Percentiles rank a stretch among this genome's conserved stretches.
Evolutionary conservation across 805 yeast genomes (phyloP).

Genomic region (Candida krabiensis): DNA sequence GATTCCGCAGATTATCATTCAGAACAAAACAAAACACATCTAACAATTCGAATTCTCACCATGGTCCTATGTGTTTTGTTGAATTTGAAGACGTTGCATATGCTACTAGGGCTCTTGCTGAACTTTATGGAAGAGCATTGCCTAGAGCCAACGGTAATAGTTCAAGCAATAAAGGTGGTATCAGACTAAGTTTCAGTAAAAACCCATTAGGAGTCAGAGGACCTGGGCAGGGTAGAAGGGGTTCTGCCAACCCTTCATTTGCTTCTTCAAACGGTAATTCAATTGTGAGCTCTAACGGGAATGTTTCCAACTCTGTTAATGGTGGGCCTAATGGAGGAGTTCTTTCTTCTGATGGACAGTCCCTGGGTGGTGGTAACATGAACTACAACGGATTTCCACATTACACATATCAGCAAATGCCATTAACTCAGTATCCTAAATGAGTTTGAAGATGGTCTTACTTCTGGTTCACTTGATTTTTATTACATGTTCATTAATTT

Average conservation of each 20-base stretch:
- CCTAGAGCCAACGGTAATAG: constrained; percentile 65
- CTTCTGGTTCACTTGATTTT: neutral
- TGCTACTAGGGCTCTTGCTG: constrained; percentile 93
- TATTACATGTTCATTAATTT: constrained; percentile 3
- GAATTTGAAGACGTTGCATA: constrained; percentile 95
- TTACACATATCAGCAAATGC: constrained; percentile 24
- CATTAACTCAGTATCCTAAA: constrained; percentile 24
- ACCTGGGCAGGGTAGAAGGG: constrained; percentile 33
- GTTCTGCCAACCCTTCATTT: constrained; percentile 19
- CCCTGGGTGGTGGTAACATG: constrained; percentile 7
- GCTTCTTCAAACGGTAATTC: constrained; percentile 13
- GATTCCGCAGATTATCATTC: constrained; percentile 90
- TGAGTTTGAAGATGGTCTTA: no score
- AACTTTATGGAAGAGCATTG: constrained; percentile 87
- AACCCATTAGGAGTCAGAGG: constrained; percentile 98
- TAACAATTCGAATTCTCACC: constrained; percentile 43
- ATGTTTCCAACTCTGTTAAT: constrained; percentile 6
- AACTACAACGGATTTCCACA: constrained; percentile 19
- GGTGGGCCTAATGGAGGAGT: constrained; percentile 10
- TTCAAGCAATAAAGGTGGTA: constrained; percentile 73
- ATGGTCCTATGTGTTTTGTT: constrained; percentile 99
- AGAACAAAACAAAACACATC: constrained; percentile 59
- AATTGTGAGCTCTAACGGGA: constrained; percentile 3
- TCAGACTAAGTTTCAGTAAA: constrained; percentile 88
- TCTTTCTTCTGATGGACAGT: constrained; percentile 8